These are phyloP conservation scores for Basipetospora chlamydospora DNA, from an alignment of 2,329 filamentous ascomycete species.

Conservation along the genomic window DNA sequence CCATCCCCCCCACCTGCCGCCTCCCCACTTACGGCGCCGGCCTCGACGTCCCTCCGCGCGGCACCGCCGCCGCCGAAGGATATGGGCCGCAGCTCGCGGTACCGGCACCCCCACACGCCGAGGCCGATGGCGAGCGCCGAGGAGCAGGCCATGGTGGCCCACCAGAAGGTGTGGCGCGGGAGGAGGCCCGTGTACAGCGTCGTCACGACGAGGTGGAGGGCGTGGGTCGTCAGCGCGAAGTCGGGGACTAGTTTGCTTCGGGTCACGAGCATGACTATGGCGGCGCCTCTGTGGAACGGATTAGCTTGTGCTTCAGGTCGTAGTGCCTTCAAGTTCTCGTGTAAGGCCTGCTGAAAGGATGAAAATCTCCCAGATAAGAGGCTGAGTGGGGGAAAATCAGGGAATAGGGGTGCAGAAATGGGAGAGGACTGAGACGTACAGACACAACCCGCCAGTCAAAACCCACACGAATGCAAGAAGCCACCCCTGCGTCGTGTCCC, in stretches of 20 bases:
- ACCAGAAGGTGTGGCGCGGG: slow-evolving; percentile 76
- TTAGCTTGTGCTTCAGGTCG: slow-evolving; percentile 9
- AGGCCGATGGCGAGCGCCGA: slow-evolving; percentile 36
- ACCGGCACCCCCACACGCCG: slow-evolving; percentile 83
- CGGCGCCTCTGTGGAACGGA: slow-evolving; percentile 48
- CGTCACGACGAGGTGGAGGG: slow-evolving; percentile 65
- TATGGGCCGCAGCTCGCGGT: slow-evolving; percentile 78
- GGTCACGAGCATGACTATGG: slow-evolving; percentile 68
- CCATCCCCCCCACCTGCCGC: slow-evolving; percentile 10
- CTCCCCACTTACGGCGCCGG: slow-evolving; percentile 3
- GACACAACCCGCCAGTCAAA: slow-evolving; percentile 37
- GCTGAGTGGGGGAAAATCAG: neutral
- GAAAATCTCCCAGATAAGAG: too few species aligned
- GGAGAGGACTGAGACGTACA: slow-evolving; percentile 20
- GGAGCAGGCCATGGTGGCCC: slow-evolving; percentile 43
- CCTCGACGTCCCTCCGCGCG: slow-evolving; percentile 14
- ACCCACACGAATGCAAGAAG: slow-evolving; percentile 43
- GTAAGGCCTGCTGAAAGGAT: too few species aligned
- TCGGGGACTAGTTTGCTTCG: slow-evolving; percentile 91
- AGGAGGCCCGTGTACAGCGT: slow-evolving; percentile 64
- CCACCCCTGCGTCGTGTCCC: slow-evolving; percentile 49
- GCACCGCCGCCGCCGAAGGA: slow-evolving; percentile 55
- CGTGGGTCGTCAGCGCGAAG: slow-evolving; percentile 80
- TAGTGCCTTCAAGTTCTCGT: too few species aligned
- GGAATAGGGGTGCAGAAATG: too few species aligned